Conservation (phyloP, 2,329 filamentous ascomycete genomes). For the Uncinocarpus reesii region DNA sequence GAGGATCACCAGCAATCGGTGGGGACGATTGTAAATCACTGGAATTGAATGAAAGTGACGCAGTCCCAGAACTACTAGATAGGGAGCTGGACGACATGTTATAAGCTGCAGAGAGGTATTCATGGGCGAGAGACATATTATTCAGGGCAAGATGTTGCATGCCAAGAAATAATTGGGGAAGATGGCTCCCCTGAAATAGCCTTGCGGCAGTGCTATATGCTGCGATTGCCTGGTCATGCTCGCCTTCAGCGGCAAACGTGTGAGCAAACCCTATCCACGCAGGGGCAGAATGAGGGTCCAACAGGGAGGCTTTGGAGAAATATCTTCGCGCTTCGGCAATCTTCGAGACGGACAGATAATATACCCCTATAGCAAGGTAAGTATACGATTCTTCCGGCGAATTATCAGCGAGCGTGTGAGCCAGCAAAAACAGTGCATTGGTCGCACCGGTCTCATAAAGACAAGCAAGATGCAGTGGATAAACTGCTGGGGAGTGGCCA, state of each 20-base stretch:
- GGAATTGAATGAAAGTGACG: conserved; percentile 16
- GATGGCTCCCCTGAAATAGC: conserved; percentile 90
- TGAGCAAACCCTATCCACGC: conserved; percentile 99
- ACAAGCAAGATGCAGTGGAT: conserved; percentile 84
- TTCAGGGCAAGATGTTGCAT: conserved; percentile 98
- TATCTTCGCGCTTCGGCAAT: conserved; percentile 89
- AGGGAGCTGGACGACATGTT: conserved; percentile 41
- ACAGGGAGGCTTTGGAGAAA: conserved; percentile 94
- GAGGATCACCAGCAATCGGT: conserved; percentile 52
- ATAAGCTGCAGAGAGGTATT: conserved; percentile 87
- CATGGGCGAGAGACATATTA: conserved; percentile 85
- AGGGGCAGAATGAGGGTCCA: conserved; percentile 93
- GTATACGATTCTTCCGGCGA: conserved; percentile 85
- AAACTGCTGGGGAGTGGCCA: conserved; percentile 47
- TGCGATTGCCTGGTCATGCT: conserved; percentile 95
- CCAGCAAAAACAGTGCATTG: conserved; percentile 80
- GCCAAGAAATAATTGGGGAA: conserved; percentile 88
- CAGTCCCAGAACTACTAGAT: conserved; percentile 18
- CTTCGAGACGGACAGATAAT: conserved; percentile 81
- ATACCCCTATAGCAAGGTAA: conserved; percentile 89
- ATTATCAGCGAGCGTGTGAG: conserved; percentile 83
- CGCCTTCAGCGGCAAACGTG: conserved; percentile 92
- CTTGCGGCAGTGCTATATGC: conserved; percentile 93
- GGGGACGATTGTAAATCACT: conserved; percentile 51
- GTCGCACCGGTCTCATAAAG: conserved; percentile 78